Evolutionary conservation across 331 rosid genomes (phyloP).

Genomic region (Ulmus americana): DNA sequence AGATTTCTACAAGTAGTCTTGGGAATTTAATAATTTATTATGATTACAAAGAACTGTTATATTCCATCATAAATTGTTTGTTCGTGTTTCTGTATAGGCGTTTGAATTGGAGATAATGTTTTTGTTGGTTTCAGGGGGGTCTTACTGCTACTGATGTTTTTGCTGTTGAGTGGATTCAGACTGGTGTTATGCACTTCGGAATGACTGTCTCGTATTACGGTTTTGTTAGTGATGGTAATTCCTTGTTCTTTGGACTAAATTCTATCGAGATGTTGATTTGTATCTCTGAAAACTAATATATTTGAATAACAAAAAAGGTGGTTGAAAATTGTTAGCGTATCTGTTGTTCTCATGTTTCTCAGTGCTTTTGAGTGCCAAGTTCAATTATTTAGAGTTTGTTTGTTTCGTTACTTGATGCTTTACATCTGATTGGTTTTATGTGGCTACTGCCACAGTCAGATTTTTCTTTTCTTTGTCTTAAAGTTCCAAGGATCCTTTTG

Average conservation of each 20-base stretch:
- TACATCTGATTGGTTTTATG: background rate
- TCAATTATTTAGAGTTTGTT: background rate
- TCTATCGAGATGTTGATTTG: background rate
- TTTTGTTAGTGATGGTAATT: slow-evolving; percentile 92
- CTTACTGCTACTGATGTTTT: slow-evolving; percentile 97
- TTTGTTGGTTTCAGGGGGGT: slow-evolving; percentile 76
- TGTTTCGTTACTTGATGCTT: background rate
- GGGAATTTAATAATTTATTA: background rate
- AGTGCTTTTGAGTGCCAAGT: slow-evolving; percentile 1
- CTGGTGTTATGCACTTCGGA: slow-evolving; percentile 80
- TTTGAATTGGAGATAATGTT: background rate
- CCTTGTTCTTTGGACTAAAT: background rate
- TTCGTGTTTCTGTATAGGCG: background rate
- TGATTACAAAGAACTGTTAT: background rate
- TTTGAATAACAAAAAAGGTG: no score
- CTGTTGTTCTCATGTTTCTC: slow-evolving; percentile 2
- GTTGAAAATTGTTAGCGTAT: background rate
- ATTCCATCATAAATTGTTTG: background rate
- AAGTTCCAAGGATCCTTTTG: background rate
- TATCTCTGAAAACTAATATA: background rate
- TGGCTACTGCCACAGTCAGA: background rate
- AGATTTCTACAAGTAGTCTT: no score
- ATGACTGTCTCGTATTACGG: slow-evolving; percentile 95
- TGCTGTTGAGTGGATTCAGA: slow-evolving; percentile 90
- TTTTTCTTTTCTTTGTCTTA: background rate